Conservation (phyloP, 78 protist species). For the Dictyostelium capitatum region DNA sequence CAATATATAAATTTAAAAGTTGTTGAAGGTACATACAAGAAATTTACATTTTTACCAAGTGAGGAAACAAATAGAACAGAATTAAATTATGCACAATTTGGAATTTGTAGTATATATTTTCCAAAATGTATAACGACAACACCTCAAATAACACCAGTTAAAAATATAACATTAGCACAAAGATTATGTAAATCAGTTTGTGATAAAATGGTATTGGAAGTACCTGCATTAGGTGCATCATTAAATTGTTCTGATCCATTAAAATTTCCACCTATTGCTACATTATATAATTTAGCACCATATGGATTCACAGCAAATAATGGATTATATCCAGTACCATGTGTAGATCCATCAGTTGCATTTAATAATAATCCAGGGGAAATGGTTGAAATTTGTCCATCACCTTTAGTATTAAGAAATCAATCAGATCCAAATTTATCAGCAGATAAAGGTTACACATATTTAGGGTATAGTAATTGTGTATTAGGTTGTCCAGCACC, state of each 20-base stretch:
- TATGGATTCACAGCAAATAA: background rate
- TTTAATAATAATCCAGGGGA: background rate
- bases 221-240: background rate
- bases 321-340: background rate
- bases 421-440: background rate
- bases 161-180: background rate
- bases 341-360: background rate
- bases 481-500: conserved; percentile 58
- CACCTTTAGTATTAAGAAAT: background rate
- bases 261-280: background rate
- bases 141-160: background rate
- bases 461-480: conserved; percentile 7
- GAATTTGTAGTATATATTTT: conserved; percentile 6
- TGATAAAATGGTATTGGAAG: background rate
- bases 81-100: background rate
- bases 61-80: background rate
- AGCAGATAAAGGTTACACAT: conserved; percentile 1
- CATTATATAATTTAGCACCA: background rate
- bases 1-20: background rate
- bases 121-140: background rate
- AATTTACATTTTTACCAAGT: background rate
- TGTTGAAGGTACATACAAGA: background rate
- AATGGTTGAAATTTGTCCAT: conserved; percentile 18
- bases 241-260: conserved; percentile 17
- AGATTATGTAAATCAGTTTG: conserved; percentile 26